Conservation (phyloP, 2,329 filamentous ascomycete genomes). For the Ophiostoma quercus region DNA sequence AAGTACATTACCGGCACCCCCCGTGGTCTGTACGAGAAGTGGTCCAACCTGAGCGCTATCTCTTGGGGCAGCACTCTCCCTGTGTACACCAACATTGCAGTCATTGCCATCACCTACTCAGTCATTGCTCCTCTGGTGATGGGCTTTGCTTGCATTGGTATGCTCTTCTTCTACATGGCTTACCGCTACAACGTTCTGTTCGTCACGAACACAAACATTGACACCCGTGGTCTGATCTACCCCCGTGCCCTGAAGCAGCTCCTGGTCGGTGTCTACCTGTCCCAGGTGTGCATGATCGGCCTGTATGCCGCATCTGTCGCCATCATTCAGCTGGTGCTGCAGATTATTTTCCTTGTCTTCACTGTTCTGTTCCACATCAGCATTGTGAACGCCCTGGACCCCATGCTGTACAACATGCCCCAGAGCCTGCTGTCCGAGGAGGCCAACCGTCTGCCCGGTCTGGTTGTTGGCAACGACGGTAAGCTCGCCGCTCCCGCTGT, state of each 20-base stretch:
- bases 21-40: constrained; percentile 71
- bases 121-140: constrained; percentile 79
- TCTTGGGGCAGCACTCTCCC: constrained; percentile 83
- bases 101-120: constrained; percentile 75
- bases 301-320: constrained; percentile 67
- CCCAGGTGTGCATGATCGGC: constrained; percentile 74
- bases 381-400: constrained; percentile 66
- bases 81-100: constrained; percentile 72
- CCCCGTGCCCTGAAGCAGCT: constrained; percentile 84
- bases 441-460: constrained; percentile 27
- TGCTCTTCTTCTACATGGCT: constrained; percentile 75
- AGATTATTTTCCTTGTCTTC: constrained; percentile 69
- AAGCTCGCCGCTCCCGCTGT: neutral
- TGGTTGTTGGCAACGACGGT: neutral
- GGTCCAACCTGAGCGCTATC: constrained; percentile 66
- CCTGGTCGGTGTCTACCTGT: constrained; percentile 74
- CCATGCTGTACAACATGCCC: constrained; percentile 73
- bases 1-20: constrained; percentile 72
- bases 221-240: constrained; percentile 89
- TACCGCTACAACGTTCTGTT: constrained; percentile 87
- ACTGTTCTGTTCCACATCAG: constrained; percentile 70
- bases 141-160: constrained; percentile 73
- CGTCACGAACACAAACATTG: constrained; percentile 71
- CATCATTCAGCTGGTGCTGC: constrained; percentile 65
- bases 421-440: constrained; percentile 58